These are phyloP conservation scores for Aspergillus intermedius DNA, from an alignment of 2,329 filamentous ascomycete species.

Conservation along the genomic window DNA sequence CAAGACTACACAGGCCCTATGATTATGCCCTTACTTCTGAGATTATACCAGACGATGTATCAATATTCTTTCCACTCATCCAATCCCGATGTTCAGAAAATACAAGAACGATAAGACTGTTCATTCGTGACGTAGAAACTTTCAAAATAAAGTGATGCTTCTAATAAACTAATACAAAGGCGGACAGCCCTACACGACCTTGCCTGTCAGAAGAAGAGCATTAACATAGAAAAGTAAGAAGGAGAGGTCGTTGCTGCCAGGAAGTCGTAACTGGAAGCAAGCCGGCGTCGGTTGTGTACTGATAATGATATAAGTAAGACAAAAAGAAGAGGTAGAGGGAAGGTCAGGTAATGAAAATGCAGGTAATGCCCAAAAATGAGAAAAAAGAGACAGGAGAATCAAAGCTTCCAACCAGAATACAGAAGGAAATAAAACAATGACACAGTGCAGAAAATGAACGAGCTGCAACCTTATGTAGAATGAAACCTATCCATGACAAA, in stretches of 20 bases:
- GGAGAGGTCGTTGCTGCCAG: conserved; percentile 14
- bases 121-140: conserved; percentile 19
- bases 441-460: not conserved
- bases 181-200: conserved; percentile 14
- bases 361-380: conserved; percentile 18
- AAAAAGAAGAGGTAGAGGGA: conserved; percentile 8
- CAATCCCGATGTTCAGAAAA: no score
- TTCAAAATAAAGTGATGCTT: conserved; percentile 15
- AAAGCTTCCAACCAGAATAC: conserved; percentile 11
- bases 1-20: no score
- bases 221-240: conserved; percentile 15
- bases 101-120: conserved; percentile 2
- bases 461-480: not conserved
- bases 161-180: conserved; percentile 25
- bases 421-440: conserved; percentile 5
- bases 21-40: no score
- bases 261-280: conserved; percentile 19
- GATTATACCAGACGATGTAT: no score
- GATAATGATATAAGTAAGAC: conserved; percentile 5
- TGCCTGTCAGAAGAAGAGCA: conserved; percentile 16
- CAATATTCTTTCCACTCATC: no score
- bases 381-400: conserved; percentile 12
- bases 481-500: no score
- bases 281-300: not conserved
- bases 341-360: conserved; percentile 14